Conservation (phyloP, 352 stramenopile genomes). For the Pythium myriotylum region DNA sequence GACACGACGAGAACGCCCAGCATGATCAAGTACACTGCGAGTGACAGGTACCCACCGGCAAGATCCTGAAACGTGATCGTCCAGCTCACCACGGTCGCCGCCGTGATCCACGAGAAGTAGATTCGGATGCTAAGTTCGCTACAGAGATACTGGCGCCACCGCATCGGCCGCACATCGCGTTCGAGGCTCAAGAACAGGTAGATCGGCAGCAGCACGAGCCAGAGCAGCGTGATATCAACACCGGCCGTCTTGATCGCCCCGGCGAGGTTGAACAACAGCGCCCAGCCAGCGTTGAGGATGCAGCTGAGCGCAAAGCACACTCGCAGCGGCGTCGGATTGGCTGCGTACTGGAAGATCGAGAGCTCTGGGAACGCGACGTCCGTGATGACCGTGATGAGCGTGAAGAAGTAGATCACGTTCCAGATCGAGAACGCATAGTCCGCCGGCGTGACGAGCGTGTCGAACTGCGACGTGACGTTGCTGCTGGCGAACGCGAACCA, state of each 20-base stretch:
- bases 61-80: constrained; percentile 50
- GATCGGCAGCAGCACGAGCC: constrained; percentile 58
- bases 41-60: constrained; percentile 36
- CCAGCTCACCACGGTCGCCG: constrained; percentile 55
- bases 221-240: constrained; percentile 57
- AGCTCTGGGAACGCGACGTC: constrained; percentile 55
- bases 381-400: constrained; percentile 52
- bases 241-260: constrained; percentile 41
- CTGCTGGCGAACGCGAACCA: constrained; percentile 37
- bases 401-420: constrained; percentile 62
- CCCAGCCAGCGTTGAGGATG: constrained; percentile 53
- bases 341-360: constrained; percentile 49
- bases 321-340: constrained; percentile 47
- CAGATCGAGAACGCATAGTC: constrained; percentile 66
- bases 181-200: constrained; percentile 70
- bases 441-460: constrained; percentile 61
- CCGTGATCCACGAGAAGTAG: constrained; percentile 70
- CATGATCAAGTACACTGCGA: constrained; percentile 48
- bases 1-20: constrained; percentile 47
- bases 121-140: constrained; percentile 65
- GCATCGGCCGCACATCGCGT: constrained; percentile 41
- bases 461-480: constrained; percentile 30
- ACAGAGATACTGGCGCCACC: constrained; percentile 58
- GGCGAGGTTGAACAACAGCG: constrained; percentile 44
- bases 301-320: constrained; percentile 60